Percentiles rank a stretch among this genome's conserved stretches.
Conservation (phyloP, 139 green algal genomes). For the Yamagishiella unicocca region DNA sequence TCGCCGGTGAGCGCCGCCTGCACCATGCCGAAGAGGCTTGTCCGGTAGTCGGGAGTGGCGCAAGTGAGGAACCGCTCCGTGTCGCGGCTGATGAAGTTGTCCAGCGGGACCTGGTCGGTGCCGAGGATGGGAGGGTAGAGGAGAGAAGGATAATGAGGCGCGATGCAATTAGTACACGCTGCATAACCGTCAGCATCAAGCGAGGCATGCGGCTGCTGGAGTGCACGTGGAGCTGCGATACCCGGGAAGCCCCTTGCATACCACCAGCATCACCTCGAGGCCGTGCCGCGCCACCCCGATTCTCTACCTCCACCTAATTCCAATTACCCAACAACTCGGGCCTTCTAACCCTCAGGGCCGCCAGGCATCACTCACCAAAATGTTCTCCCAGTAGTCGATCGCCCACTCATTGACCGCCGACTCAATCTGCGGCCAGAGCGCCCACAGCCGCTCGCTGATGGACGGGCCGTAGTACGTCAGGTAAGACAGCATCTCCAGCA, state of each 20-base stretch:
- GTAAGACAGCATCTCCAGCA: slow-evolving; percentile 93
- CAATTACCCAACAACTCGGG: too few species aligned
- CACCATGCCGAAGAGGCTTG: slow-evolving; percentile 73
- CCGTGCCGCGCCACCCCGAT: too few species aligned
- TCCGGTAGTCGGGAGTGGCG: slow-evolving; percentile 81
- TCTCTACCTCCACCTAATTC: too few species aligned
- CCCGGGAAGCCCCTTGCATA: too few species aligned
- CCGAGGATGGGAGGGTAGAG: neutral
- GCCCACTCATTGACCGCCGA: slow-evolving; percentile 83
- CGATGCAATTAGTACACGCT: too few species aligned
- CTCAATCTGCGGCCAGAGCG: slow-evolving; percentile 90
- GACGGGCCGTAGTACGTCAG: slow-evolving; percentile 88
- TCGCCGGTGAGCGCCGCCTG: slow-evolving; percentile 62
- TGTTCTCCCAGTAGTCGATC: slow-evolving; percentile 87
- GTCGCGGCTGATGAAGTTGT: slow-evolving; percentile 94
- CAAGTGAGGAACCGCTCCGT: slow-evolving; percentile 82
- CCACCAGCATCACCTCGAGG: too few species aligned
- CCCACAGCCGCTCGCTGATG: slow-evolving; percentile 90
- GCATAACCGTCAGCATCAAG: too few species aligned
- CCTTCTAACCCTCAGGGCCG: too few species aligned
- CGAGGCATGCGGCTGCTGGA: too few species aligned
- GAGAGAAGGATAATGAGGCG: too few species aligned
- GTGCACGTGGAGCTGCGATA: too few species aligned
- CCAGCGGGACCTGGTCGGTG: slow-evolving; percentile 76
- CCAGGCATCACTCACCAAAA: slow-evolving; percentile 13